Conservation (phyloP, 163 green algal species). For the Scenedesmus sp. region DNA sequence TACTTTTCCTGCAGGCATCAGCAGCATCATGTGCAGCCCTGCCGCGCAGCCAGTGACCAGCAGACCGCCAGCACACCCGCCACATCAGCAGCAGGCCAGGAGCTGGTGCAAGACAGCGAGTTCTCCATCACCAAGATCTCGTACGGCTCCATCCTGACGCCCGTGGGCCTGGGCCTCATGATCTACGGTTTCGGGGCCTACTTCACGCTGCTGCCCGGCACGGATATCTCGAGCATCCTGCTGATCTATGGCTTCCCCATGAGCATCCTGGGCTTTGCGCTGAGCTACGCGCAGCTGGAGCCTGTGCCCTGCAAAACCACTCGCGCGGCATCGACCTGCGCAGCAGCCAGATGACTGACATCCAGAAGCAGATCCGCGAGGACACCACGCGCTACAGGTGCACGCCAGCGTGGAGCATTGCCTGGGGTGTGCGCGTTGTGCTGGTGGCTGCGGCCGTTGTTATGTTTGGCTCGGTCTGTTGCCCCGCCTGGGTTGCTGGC, state of each 20-base stretch:
- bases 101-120: constrained; percentile 57
- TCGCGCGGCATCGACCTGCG: constrained; percentile 80
- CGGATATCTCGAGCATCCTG: constrained; percentile 89
- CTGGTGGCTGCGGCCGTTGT: no score
- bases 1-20: not conserved
- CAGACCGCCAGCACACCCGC: not conserved
- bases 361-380: constrained; percentile 97
- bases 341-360: constrained; percentile 92
- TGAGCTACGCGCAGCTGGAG: constrained; percentile 94
- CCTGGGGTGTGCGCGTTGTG: not conserved
- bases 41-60: constrained; percentile 1
- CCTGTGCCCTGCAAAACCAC: constrained; percentile 93
- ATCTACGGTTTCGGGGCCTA: constrained; percentile 95
- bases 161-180: constrained; percentile 85
- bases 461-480: no score
- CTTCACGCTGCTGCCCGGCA: constrained; percentile 94
- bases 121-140: constrained; percentile 86
- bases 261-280: constrained; percentile 94
- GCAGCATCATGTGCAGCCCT: constrained; percentile 1
- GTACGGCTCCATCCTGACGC: constrained; percentile 90
- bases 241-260: constrained; percentile 99
- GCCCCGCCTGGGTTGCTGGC: no score
- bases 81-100: not conserved
- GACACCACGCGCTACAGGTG: constrained; percentile 92
- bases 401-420: not conserved